Conservation (phyloP, 148 eudicot genomes). For the Oxyria digyna region DNA sequence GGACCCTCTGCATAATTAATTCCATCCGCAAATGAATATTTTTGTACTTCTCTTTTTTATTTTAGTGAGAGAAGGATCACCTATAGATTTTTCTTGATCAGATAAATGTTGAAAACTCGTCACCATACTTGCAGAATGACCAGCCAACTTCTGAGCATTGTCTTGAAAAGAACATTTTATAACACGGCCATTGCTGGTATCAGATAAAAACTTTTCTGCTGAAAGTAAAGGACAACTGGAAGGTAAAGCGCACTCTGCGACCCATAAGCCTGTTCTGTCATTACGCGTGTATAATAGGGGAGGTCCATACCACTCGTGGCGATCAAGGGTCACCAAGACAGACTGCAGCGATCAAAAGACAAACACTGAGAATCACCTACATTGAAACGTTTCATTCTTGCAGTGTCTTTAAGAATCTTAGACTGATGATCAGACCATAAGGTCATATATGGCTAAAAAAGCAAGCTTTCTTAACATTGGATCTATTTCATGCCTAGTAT, state of each 20-base stretch:
- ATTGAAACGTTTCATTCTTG: not conserved
- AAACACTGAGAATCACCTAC: not conserved
- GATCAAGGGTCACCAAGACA: constrained; percentile 89
- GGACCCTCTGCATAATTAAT: constrained; percentile 29
- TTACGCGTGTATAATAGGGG: constrained; percentile 72
- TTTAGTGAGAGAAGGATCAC: constrained; percentile 49
- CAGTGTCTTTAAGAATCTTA: not conserved
- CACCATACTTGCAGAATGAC: constrained; percentile 51
- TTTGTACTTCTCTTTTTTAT: constrained; percentile 64
- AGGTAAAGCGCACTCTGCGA: constrained; percentile 45
- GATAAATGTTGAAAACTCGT: constrained; percentile 40
- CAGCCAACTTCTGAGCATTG: constrained; percentile 28
- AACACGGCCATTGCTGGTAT: constrained; percentile 22
- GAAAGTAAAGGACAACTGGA: constrained; percentile 45
- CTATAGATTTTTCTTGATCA: constrained; percentile 35
- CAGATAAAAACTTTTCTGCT: constrained; percentile 19
- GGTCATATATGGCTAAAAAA: too few species aligned
- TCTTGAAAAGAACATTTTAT: constrained; percentile 39
- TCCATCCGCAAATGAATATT: constrained; percentile 51
- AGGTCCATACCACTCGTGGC: constrained; percentile 94
- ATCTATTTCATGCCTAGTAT: not conserved
- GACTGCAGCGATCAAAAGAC: constrained; percentile 37
- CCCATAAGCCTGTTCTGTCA: constrained; percentile 81
- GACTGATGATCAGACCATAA: not conserved
- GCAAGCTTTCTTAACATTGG: too few species aligned